A percentile compares a stretch with the other conserved stretches of the same genome.
Evolutionary conservation across 1,139 yeast species (phyloP).

Genomic region (Spathaspora sp.): DNA sequence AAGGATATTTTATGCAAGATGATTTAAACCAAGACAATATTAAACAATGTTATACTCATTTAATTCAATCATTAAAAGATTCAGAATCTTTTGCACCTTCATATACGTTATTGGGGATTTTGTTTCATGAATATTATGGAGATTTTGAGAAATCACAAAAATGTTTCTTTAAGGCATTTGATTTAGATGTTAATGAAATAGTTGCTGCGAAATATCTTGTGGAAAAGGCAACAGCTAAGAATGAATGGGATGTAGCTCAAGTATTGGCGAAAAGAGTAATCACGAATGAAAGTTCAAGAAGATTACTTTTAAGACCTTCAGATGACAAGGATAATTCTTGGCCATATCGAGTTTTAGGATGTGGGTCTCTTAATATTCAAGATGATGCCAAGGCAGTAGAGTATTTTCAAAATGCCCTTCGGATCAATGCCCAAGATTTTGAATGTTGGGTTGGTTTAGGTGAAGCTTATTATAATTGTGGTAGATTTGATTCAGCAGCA

Average conservation of each 20-base stretch:
- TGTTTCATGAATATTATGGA: slow-evolving; percentile 56
- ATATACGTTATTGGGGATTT: slow-evolving; percentile 74
- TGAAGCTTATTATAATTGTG: slow-evolving; percentile 84
- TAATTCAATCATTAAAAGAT: slow-evolving; percentile 64
- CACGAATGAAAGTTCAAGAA: slow-evolving; percentile 59
- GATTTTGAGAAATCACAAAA: slow-evolving; percentile 75
- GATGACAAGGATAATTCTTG: slow-evolving; percentile 48
- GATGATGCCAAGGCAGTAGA: slow-evolving; percentile 81
- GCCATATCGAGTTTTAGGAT: slow-evolving; percentile 89
- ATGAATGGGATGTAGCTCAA: slow-evolving; percentile 87
- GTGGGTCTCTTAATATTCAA: slow-evolving; percentile 68
- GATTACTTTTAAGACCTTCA: slow-evolving; percentile 43
- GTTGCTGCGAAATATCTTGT: slow-evolving; percentile 75
- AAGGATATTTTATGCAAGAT: slow-evolving; percentile 39
- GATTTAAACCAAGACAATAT: slow-evolving; percentile 30
- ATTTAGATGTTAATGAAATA: slow-evolving; percentile 74
- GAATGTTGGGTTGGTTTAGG: slow-evolving; percentile 94
- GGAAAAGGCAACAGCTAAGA: slow-evolving; percentile 57
- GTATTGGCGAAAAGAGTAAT: slow-evolving; percentile 64
- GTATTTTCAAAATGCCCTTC: slow-evolving; percentile 82
- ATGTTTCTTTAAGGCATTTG: slow-evolving; percentile 89
- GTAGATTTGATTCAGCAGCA: slow-evolving; percentile 81
- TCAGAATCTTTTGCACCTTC: slow-evolving; percentile 70
- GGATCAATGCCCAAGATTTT: slow-evolving; percentile 63
- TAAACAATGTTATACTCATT: slow-evolving; percentile 44